A percentile compares a stretch with the other conserved stretches of the same genome.
Conservation (phyloP, 768 basidiomycete genomes). For the Amanita jacksonii region DNA sequence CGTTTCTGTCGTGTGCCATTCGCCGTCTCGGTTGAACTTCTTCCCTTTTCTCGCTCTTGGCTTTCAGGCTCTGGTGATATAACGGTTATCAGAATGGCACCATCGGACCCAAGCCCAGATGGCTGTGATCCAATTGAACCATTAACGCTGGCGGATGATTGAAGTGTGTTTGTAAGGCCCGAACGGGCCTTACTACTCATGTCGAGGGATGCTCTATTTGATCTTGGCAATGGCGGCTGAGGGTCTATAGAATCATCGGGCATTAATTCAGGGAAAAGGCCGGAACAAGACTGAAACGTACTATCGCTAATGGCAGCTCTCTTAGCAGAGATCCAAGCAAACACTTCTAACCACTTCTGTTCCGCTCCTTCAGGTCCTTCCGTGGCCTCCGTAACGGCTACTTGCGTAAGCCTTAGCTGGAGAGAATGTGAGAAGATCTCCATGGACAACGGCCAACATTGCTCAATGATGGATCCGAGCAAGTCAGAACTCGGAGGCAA, state of each 20-base stretch:
- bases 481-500: conserved; percentile 30
- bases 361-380: conserved; percentile 84
- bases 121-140: not conserved
- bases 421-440: conserved; percentile 71
- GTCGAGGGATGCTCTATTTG: not conserved
- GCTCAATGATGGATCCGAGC: conserved; percentile 18
- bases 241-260: not conserved
- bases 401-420: conserved; percentile 81
- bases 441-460: conserved; percentile 32
- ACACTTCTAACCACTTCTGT: conserved; percentile 73
- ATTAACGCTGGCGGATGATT: not conserved
- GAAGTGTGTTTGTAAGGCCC: not conserved
- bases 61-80: conserved; percentile 19
- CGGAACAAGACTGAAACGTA: conserved; percentile 10
- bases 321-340: conserved; percentile 74
- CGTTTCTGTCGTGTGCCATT: conserved; percentile 17
- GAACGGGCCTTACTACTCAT: not conserved
- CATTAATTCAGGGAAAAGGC: not conserved
- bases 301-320: conserved; percentile 20
- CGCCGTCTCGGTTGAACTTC: conserved; percentile 10
- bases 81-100: conserved; percentile 34
- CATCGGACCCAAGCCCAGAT: not conserved
- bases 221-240: not conserved
- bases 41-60: conserved; percentile 11
- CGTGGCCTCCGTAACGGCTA: conserved; percentile 69